Base-by-base conservation (phyloP, 495 filamentous ascomycete genomes). In the Schizothecium vesticola region DNA sequence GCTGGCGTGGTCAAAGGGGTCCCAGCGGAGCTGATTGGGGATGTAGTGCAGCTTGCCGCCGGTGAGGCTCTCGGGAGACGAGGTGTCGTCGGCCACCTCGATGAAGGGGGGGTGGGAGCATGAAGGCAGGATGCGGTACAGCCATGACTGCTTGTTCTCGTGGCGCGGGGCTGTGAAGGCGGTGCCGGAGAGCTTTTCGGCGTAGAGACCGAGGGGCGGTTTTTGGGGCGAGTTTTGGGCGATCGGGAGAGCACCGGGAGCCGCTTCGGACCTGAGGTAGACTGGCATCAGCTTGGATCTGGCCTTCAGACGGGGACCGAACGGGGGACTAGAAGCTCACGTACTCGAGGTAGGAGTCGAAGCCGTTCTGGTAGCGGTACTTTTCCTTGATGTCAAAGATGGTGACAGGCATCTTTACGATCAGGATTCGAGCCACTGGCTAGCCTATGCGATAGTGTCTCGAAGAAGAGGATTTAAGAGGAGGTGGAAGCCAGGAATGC, bases 131-230 rank as follows among this genome's bases (percentile, higher is more conserved):
- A 96, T 92, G 12, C 94, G 87, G 76, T 97, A 97, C n/a, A 97
- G 88, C 94, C 94, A 97, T 51, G 93, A 86, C 74, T 97, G 94
- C 76, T 90, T 88, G 80, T 96, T 97, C 75, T 95, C 91, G 78
- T 89, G 86, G 21, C 94, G 87, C 0, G 94, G 94, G 7, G 93
- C 92, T 26, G 94, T 97, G 76, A 97, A 97, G 51, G 94, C 90
- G 8, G 94, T 96, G 19, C 94, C 94, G 1, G 94, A 97, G 28
- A 97, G 87, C 85, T 97, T 97, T 78, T 97, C 94, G 60, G 92
- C 86, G 77, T 97, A 97, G 55, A 97, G 86, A 1, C 93, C 94
- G 61, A 90, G 87, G 0, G 92, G 85, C 3, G 89, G 90, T 72
- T 95, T 94, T 75, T 97, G 94, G 1, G 94, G 94, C 10, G 91